These are phyloP conservation scores for Spongospora subterranea DNA, from an alignment of 208 protist genomes.

Conservation along the genomic window DNA sequence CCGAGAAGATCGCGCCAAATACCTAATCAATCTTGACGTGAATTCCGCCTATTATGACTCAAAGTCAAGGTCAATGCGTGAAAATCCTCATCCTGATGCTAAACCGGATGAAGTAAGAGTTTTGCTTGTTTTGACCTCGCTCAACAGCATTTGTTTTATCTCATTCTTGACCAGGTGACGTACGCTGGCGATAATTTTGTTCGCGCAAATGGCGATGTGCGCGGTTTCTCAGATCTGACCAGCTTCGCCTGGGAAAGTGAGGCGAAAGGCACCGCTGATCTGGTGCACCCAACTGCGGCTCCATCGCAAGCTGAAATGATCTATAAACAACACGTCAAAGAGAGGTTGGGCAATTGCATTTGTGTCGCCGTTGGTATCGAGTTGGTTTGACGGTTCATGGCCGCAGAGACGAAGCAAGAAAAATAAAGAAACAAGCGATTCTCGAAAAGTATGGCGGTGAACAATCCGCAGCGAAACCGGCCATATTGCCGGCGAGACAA, in stretches of 20 bases:
- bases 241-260: constrained; percentile 77
- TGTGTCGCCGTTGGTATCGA: background rate
- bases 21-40: constrained; percentile 85
- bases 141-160: background rate
- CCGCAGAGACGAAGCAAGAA: constrained; percentile 26
- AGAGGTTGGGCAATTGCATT: background rate
- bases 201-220: constrained; percentile 76
- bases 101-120: constrained; percentile 23
- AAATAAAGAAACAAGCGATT: constrained; percentile 57
- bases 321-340: constrained; percentile 70
- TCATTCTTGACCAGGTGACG: background rate
- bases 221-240: constrained; percentile 68
- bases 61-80: constrained; percentile 88
- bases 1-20: constrained; percentile 91
- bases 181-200: constrained; percentile 86
- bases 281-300: constrained; percentile 75
- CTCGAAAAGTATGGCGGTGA: constrained; percentile 84
- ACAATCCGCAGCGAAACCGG: constrained; percentile 74
- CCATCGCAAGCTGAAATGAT: constrained; percentile 80
- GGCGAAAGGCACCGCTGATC: constrained; percentile 24
- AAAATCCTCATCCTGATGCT: constrained; percentile 74
- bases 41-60: constrained; percentile 90
- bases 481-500: constrained; percentile 75
- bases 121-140: background rate
- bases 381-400: constrained; percentile 52